A percentile compares a stretch with the other conserved stretches of the same genome.
Evolutionary conservation across 306 rosid genomes (phyloP).

Genomic region (Citrullus amarus): DNA sequence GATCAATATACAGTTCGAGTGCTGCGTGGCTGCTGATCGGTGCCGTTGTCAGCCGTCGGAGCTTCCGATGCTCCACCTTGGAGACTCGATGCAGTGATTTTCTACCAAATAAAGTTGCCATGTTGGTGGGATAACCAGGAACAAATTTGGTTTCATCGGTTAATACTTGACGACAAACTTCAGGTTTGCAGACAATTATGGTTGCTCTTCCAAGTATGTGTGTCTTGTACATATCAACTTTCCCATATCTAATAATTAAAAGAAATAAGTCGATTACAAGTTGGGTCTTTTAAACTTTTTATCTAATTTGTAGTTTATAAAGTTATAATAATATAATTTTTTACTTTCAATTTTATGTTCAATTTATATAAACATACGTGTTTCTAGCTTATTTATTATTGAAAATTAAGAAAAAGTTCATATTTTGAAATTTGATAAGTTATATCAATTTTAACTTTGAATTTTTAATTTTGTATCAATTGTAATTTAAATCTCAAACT

Average conservation of each 20-base stretch:
- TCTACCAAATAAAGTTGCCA: background rate
- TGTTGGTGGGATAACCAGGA: background rate
- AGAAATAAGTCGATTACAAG: too few species aligned
- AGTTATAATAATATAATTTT: too few species aligned
- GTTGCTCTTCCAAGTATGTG: slow-evolving; percentile 8
- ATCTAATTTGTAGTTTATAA: too few species aligned
- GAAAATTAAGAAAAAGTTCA: too few species aligned
- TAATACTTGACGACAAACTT: slow-evolving; percentile 1
- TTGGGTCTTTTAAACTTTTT: too few species aligned
- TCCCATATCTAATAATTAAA: background rate
- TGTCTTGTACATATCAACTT: slow-evolving; percentile 16
- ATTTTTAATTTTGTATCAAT: too few species aligned
- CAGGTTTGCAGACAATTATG: slow-evolving; percentile 6
- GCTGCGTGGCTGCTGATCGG: slow-evolving; percentile 11
- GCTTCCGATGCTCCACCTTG: slow-evolving; percentile 3
- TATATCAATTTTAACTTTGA: too few species aligned
- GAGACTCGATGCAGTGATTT: background rate
- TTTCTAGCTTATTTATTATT: too few species aligned
- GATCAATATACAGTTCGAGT: background rate
- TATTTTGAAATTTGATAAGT: too few species aligned
- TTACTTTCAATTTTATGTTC: too few species aligned
- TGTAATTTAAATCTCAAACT: too few species aligned
- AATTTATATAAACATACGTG: too few species aligned
- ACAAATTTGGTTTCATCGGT: background rate
- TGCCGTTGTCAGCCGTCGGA: background rate